Percentiles rank a stretch among this genome's conserved stretches.
phyloP scores from a whole-genome alignment of 1,284 basidiomycete species.

The Fomitopsis betulina region DNA sequence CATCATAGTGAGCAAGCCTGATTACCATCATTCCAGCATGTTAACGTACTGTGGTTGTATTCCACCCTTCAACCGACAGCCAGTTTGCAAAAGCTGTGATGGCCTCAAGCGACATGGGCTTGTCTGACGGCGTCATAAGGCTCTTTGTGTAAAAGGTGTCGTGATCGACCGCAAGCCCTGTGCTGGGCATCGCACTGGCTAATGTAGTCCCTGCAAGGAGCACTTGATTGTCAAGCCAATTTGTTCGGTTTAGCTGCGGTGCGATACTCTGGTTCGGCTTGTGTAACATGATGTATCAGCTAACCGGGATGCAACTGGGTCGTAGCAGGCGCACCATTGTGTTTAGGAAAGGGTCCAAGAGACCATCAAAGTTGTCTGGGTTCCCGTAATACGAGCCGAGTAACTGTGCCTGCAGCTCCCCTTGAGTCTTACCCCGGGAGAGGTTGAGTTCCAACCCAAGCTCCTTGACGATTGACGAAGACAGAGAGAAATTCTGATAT shows the following conservation, averaged over 20 bases:
- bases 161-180: background rate
- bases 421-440: background rate
- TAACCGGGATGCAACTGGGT: too few species aligned
- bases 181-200: background rate
- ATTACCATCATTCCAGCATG: too few species aligned
- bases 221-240: background rate
- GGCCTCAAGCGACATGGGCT: background rate
- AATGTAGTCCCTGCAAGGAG: background rate
- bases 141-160: background rate
- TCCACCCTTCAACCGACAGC: background rate
- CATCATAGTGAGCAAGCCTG: background rate
- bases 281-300: background rate
- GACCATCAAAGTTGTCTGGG: background rate
- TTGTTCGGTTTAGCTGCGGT: background rate
- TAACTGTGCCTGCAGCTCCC: background rate
- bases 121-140: background rate
- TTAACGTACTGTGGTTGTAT: background rate
- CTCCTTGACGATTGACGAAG: background rate
- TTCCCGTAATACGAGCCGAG: background rate
- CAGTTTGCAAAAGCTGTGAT: background rate
- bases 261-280: background rate
- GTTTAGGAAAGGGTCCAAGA: background rate
- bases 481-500: background rate
- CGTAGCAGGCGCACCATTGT: background rate
- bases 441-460: background rate